Evolutionary conservation across 2,329 filamentous ascomycete genomes (phyloP).

Genomic region (Neopestalotiopsis clavispora): DNA sequence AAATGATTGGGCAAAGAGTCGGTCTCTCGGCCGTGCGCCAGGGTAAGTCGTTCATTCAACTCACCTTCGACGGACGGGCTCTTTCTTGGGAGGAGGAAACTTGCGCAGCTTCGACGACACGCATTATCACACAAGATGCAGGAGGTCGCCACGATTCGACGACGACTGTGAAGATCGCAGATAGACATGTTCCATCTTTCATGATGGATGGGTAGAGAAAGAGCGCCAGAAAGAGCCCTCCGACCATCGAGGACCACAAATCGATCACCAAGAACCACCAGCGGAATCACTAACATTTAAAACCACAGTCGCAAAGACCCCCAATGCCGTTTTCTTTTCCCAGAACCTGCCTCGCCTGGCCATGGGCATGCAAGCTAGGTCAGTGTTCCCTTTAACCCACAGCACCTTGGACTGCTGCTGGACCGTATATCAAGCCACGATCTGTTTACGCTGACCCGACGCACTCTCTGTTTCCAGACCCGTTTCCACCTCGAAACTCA

Average conservation of each 20-base stretch:
- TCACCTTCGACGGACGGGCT: neutral
- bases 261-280: neutral
- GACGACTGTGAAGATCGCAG: neutral
- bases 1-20: slow-evolving; percentile 63
- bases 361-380: slow-evolving; percentile 35
- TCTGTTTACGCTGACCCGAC: neutral
- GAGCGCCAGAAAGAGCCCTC: neutral
- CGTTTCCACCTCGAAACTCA: slow-evolving; percentile 63
- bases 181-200: neutral
- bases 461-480: slow-evolving; percentile 38
- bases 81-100: neutral
- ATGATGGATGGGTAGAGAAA: neutral
- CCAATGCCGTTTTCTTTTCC: slow-evolving; percentile 50
- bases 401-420: neutral
- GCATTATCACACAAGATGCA: neutral
- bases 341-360: slow-evolving; percentile 53
- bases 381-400: neutral
- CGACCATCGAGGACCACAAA: neutral
- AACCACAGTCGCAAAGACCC: slow-evolving; percentile 42
- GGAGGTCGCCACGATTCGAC: neutral
- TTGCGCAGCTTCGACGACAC: neutral
- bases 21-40: slow-evolving; percentile 63
- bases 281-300: slow-evolving; percentile 22
- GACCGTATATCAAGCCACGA: too few species aligned
- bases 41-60: slow-evolving; percentile 46